A percentile compares a stretch with the other conserved stretches of the same genome.
These are phyloP conservation scores for Tetrapyrgos nigripes DNA, from an alignment of 1,284 basidiomycete species.

Conservation along the genomic window DNA sequence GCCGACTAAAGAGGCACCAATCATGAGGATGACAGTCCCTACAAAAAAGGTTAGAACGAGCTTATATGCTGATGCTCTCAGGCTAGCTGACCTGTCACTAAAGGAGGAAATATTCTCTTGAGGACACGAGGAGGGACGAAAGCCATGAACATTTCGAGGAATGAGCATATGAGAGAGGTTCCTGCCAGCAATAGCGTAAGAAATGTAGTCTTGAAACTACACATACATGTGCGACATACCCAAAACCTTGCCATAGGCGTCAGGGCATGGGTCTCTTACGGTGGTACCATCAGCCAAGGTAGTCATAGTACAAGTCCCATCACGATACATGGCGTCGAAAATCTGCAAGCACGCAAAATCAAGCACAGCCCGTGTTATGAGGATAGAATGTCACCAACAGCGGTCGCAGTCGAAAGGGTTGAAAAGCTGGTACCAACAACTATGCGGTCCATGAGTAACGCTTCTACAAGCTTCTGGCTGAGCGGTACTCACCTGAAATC, in stretches of 20 bases:
- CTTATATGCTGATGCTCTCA: too few relatives aligned
- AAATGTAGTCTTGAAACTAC: neutral
- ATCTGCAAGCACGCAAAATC: slow-evolving; percentile 41
- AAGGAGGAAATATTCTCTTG: slow-evolving; percentile 79
- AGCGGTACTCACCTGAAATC: slow-evolving; percentile 38
- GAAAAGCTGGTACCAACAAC: slow-evolving; percentile 90
- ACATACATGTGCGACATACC: slow-evolving; percentile 48
- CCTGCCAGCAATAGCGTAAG: slow-evolving; percentile 43
- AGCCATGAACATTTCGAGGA: slow-evolving; percentile 81
- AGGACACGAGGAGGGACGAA: slow-evolving; percentile 73
- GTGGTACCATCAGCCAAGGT: slow-evolving; percentile 64
- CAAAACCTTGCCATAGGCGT: slow-evolving; percentile 81
- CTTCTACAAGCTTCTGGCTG: neutral
- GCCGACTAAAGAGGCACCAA: slow-evolving; percentile 80
- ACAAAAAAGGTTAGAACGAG: too few relatives aligned
- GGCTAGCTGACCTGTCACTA: slow-evolving; percentile 80
- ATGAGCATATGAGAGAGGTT: slow-evolving; percentile 79
- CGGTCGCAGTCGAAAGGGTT: slow-evolving; percentile 77
- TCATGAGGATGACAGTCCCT: slow-evolving; percentile 79
- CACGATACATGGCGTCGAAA: slow-evolving; percentile 75
- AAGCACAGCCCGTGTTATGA: neutral
- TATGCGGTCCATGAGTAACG: slow-evolving; percentile 33
- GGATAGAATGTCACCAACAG: slow-evolving; percentile 48
- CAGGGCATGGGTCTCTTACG: slow-evolving; percentile 72
- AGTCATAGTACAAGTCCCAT: slow-evolving; percentile 78